These are phyloP conservation scores for Candida hungchunana DNA, from an alignment of 805 yeast genomes.

Conservation along the genomic window DNA sequence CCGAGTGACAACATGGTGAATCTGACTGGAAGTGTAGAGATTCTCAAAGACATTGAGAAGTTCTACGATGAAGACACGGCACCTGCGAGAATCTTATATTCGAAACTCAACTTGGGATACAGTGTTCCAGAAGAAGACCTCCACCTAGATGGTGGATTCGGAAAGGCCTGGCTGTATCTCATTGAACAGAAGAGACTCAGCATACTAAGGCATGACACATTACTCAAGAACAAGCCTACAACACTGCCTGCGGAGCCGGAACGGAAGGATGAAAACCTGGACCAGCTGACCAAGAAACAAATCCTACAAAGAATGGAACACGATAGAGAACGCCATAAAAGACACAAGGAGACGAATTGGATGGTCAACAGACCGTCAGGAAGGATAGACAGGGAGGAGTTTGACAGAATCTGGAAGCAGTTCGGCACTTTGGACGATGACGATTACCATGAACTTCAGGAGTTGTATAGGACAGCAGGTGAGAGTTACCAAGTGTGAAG, in stretches of 20 bases:
- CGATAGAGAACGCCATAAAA: slow-evolving; percentile 87
- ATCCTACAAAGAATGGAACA: slow-evolving; percentile 81
- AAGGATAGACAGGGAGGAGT: slow-evolving; percentile 40
- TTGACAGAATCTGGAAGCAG: slow-evolving; percentile 42
- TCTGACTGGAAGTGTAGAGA: slow-evolving; percentile 20
- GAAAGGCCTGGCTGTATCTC: slow-evolving; percentile 21
- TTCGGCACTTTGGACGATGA: slow-evolving; percentile 35
- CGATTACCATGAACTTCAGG: slow-evolving; percentile 49
- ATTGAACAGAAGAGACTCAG: slow-evolving; percentile 17
- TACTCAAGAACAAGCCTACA: slow-evolving; percentile 4
- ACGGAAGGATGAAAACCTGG: slow-evolving; percentile 58
- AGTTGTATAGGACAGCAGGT: slow-evolving; percentile 49
- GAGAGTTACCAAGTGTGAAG: slow-evolving; percentile 39
- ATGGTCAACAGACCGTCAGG: slow-evolving; percentile 48
- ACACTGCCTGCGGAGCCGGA: neutral
- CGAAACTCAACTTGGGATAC: slow-evolving; percentile 2
- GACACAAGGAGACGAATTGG: slow-evolving; percentile 80
- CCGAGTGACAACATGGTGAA: slow-evolving; percentile 27
- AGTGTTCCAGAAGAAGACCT: slow-evolving; percentile 4
- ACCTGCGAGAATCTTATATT: slow-evolving; percentile 2
- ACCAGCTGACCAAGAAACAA: slow-evolving; percentile 39
- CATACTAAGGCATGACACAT: slow-evolving; percentile 11
- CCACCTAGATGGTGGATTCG: slow-evolving; percentile 14
- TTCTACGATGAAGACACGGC: slow-evolving; percentile 12
- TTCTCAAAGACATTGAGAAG: slow-evolving; percentile 17